Conservation (phyloP, 768 basidiomycete genomes). For the Boletus huronensis region DNA sequence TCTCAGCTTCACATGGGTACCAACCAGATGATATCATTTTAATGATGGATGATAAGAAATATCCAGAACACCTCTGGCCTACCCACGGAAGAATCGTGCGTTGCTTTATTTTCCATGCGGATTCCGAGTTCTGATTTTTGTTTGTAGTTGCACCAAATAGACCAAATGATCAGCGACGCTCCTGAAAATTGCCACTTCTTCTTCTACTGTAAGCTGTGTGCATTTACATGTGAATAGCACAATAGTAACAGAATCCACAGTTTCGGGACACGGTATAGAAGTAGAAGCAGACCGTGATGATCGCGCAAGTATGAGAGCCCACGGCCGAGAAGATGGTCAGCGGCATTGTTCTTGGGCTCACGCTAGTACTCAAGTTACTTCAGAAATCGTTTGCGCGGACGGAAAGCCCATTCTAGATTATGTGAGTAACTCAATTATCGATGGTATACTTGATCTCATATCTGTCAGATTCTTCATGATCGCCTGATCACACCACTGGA, state of each 20-base stretch:
- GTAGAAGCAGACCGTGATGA: slow-evolving; percentile 20
- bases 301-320: slow-evolving; percentile 38
- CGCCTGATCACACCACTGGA: slow-evolving; percentile 19
- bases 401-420: slow-evolving; percentile 22
- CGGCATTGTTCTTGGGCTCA: not conserved
- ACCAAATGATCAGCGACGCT: slow-evolving; percentile 40
- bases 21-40: slow-evolving; percentile 37
- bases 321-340: slow-evolving; percentile 48
- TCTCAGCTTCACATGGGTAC: slow-evolving; percentile 38
- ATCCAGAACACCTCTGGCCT: slow-evolving; percentile 36
- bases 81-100: slow-evolving; percentile 45
- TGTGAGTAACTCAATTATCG: slow-evolving; percentile 7
- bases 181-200: slow-evolving; percentile 46
- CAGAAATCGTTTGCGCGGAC: slow-evolving; percentile 22
- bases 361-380: not conserved
- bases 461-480: slow-evolving; percentile 18
- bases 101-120: not conserved
- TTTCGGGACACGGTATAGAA: slow-evolving; percentile 23
- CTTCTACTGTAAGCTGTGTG: slow-evolving; percentile 47
- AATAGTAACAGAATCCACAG: not conserved
- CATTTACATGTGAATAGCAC: not conserved
- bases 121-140: not conserved
- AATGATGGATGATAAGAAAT: slow-evolving; percentile 37
- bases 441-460: not conserved
- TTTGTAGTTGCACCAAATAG: slow-evolving; percentile 38